phyloP scores from a whole-genome alignment of 768 basidiomycete species.

The Boletellus sp. region DNA sequence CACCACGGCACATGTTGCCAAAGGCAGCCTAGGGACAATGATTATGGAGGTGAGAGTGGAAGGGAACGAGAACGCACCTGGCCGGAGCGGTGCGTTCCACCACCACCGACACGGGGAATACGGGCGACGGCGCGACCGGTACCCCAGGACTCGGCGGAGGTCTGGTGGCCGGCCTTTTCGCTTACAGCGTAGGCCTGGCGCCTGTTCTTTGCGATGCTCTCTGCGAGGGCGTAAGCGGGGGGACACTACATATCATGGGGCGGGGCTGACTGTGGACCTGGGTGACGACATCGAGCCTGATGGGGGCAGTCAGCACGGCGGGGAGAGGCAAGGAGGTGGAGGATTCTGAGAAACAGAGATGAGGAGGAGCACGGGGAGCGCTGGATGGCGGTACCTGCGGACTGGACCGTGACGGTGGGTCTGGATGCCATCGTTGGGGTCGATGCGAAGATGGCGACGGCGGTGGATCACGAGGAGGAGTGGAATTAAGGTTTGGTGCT shows the following conservation, averaged over 20 bases:
- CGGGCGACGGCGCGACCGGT: slow-evolving; percentile 99
- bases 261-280: slow-evolving; percentile 95
- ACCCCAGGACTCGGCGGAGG: slow-evolving; percentile 99
- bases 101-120: slow-evolving; percentile 99
- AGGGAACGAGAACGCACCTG: slow-evolving; percentile 48
- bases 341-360: slow-evolving; percentile 49
- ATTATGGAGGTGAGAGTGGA: background rate
- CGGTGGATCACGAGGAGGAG: background rate
- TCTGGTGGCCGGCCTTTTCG: slow-evolving; percentile 98
- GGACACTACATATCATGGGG: background rate
- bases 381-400: slow-evolving; percentile 55
- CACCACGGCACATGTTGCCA: slow-evolving; percentile 99
- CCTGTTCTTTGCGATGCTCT: slow-evolving; percentile 97
- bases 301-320: slow-evolving; percentile 95
- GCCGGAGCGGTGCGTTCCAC: slow-evolving; percentile 97
- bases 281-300: slow-evolving; percentile 96
- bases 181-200: slow-evolving; percentile 96
- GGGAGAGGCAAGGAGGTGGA: slow-evolving; percentile 89
- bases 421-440: slow-evolving; percentile 73
- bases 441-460: slow-evolving; percentile 37
- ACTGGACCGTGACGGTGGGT: slow-evolving; percentile 85
- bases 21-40: slow-evolving; percentile 74
- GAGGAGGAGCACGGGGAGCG: background rate
- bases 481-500: slow-evolving; percentile 27
- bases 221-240: slow-evolving; percentile 38